Percentiles rank a stretch among this genome's conserved stretches.
These are phyloP conservation scores for Poa annua DNA, from an alignment of 176 grass and related monocot genomes.

Conservation along the genomic window DNA sequence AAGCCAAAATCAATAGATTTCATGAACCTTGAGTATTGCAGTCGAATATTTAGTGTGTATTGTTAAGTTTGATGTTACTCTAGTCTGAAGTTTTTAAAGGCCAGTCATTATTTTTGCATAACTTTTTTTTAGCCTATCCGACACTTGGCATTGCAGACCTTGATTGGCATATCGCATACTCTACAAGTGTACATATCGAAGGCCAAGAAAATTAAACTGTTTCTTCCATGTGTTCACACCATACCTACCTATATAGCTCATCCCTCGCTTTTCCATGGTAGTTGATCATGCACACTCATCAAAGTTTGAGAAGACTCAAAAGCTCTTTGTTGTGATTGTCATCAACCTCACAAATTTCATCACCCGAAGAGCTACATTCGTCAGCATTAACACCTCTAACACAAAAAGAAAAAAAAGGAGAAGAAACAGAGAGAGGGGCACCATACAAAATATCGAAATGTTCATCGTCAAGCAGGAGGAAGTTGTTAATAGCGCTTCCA, in stretches of 20 bases:
- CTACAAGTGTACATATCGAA: neutral
- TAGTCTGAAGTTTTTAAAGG: neutral
- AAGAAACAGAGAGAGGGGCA: neutral
- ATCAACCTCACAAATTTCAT: neutral
- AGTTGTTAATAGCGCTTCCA: neutral
- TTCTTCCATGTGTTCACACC: neutral
- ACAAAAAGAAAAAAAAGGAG: neutral
- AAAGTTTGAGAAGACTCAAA: neutral
- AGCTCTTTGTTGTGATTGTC: neutral
- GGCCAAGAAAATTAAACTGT: neutral
- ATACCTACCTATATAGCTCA: neutral
- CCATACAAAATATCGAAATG: neutral
- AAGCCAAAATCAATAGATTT: neutral
- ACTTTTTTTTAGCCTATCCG: neutral
- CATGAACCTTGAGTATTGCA: neutral
- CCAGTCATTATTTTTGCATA: neutral
- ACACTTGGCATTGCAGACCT: neutral
- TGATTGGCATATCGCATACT: neutral
- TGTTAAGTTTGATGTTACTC: conserved; percentile 9
- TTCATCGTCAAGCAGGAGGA: neutral
- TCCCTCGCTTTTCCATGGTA: neutral
- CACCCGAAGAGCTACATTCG: neutral
- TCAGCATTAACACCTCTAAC: neutral
- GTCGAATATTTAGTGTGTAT: neutral
- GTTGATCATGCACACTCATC: neutral